Evolutionary conservation across 2,329 filamentous ascomycete species (phyloP), one percentile per base, ranked within the genome.

Genomic region (Hypoxylon sp.): DNA sequence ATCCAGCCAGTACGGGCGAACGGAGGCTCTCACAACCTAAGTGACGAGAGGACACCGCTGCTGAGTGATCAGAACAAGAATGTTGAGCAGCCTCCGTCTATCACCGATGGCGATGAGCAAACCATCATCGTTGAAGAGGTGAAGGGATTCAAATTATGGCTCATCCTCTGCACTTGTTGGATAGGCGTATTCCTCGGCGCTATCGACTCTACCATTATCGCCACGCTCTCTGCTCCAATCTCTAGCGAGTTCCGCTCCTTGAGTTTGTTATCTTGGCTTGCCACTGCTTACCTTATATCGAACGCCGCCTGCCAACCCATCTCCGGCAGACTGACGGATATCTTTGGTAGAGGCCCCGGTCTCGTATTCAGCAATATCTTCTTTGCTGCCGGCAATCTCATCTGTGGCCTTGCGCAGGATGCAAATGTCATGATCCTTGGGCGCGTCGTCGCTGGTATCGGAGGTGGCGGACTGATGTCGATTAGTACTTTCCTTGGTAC

Each of bases 281-380:
- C 93, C 0, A 92, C 93, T 0, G 91, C 93, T 19, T 97, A 97
- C 78, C 86, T 97, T 29, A 94, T 97, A 75, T 91, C 94, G 72
- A 97, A 95, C 78, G 92, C 94, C 1, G 93, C 93, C 0, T 93
- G 90, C 74, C 94, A 97, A 78, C 94, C 94, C 11, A 86, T 97
- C 19, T 94, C 92, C 8, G 94, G 94, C 5, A 89, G 94, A 4
- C 80, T 97, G 66, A 97, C 94, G 0, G 94, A 97, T 78, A 96
- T 97, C 54, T 96, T 96, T 76, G 92, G 92, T 10, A 89, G 94
- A 4, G 88, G 92, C 0, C 89, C 91, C 0, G 94, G 94, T 0
- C 82, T 97, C 2, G 83, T 97, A 10, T 90, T 95, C 69, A 93
- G 91, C 72, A 96, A 96, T 77, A 70, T 93, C 62, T 87, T 95